Percentiles rank a stretch among this genome's conserved stretches.
phyloP scores from a whole-genome alignment of 176 grass and related monocot species.

The Carex kokanica region DNA sequence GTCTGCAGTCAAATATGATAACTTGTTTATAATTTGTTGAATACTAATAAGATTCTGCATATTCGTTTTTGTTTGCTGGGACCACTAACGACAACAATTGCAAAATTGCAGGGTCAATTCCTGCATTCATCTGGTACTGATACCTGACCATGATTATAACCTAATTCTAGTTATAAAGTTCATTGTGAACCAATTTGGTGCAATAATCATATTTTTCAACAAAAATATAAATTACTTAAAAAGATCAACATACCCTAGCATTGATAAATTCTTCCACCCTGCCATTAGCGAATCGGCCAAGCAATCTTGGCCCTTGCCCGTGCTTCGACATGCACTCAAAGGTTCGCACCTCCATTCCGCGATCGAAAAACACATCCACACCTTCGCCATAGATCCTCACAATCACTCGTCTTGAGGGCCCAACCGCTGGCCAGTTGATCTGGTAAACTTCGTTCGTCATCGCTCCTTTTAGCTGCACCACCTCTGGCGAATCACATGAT shows the following conservation, averaged over 20 bases:
- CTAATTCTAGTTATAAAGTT: neutral
- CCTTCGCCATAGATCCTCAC: constrained; percentile 92
- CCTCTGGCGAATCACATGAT: constrained; percentile 44
- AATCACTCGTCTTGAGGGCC: constrained; percentile 57
- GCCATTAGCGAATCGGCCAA: constrained; percentile 71
- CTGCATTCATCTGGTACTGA: neutral
- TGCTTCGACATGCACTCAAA: constrained; percentile 98
- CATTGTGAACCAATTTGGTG: neutral
- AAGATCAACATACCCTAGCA: constrained; percentile 53
- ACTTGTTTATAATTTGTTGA: neutral
- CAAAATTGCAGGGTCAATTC: neutral
- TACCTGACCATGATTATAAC: neutral
- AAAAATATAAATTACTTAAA: neutral
- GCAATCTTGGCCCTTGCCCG: constrained; percentile 76
- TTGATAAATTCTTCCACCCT: constrained; percentile 94
- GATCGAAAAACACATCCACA: constrained; percentile 86
- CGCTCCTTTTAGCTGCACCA: constrained; percentile 73
- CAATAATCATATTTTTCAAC: neutral
- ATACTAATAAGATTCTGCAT: neutral
- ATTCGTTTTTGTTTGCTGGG: neutral
- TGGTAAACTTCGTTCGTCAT: constrained; percentile 95
- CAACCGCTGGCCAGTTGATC: constrained; percentile 55
- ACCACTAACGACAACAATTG: neutral
- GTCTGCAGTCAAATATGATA: neutral
- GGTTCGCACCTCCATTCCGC: constrained; percentile 69